Evolutionary conservation across 495 filamentous ascomycete genomes (phyloP).

Genomic region (Clavariopsis aquatica): DNA sequence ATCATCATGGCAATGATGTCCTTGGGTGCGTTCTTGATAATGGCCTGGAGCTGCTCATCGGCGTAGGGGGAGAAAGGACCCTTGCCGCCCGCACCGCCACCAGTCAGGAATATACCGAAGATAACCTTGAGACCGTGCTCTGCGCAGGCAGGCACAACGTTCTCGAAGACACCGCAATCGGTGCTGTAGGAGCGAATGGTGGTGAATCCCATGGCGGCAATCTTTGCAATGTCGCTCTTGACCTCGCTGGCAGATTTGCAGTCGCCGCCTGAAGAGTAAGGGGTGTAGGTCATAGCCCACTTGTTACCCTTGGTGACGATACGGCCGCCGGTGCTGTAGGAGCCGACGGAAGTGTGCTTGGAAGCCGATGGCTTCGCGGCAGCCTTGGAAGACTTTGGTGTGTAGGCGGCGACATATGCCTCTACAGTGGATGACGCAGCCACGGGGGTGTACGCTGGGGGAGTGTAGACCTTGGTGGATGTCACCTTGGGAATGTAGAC

Average conservation of each 20-base stretch:
- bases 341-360: constrained; percentile 29
- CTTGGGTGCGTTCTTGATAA: constrained; percentile 54
- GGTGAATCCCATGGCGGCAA: constrained; percentile 73
- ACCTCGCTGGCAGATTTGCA: constrained; percentile 72
- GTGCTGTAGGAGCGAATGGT: constrained; percentile 87
- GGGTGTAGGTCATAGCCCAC: constrained; percentile 93
- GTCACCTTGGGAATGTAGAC: constrained; percentile 71
- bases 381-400: constrained; percentile 31
- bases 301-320: constrained; percentile 56
- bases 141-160: constrained; percentile 65
- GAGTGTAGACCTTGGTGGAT: constrained; percentile 74
- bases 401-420: constrained; percentile 45
- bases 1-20: constrained; percentile 73
- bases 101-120: constrained; percentile 77
- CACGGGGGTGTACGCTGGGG: constrained; percentile 59
- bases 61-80: constrained; percentile 35
- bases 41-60: constrained; percentile 67
- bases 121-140: constrained; percentile 72
- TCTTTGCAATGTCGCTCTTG: constrained; percentile 63
- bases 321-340: constrained; percentile 28
- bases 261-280: constrained; percentile 60
- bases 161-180: constrained; percentile 79
- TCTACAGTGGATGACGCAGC: constrained; percentile 1
- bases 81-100: constrained; percentile 54
- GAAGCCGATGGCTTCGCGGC: constrained; percentile 30